Percentiles rank a stretch among this genome's conserved stretches.
Conservation (phyloP, 805 yeast genomes). For the Myxozyma kluyveri region DNA sequence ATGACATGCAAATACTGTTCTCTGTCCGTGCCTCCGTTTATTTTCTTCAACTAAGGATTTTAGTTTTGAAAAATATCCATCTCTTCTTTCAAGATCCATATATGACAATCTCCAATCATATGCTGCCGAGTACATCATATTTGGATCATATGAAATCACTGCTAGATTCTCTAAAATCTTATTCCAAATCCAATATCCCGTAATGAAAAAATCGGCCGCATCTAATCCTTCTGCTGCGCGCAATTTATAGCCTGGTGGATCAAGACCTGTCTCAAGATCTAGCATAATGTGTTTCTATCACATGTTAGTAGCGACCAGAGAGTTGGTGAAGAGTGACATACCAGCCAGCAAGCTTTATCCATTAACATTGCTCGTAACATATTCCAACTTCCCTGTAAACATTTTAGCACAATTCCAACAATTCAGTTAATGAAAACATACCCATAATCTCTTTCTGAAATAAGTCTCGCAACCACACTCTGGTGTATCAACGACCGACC, state of each 20-base stretch:
- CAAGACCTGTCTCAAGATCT: conserved; percentile 88
- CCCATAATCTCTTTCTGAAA: conserved; percentile 88
- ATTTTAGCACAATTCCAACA: not conserved
- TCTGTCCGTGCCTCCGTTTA: conserved; percentile 53
- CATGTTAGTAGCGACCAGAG: not conserved
- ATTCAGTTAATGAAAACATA: not conserved
- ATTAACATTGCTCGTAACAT: conserved; percentile 90
- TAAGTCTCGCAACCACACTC: conserved; percentile 83
- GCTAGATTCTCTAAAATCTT: conserved; percentile 92
- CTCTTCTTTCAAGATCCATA: conserved; percentile 82
- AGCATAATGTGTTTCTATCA: conserved; percentile 71
- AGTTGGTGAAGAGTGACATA: not conserved
- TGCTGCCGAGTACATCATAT: conserved; percentile 84
- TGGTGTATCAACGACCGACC: conserved; percentile 74
- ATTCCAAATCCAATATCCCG: conserved; percentile 99
- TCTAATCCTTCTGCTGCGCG: conserved; percentile 96
- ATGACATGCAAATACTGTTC: conserved; percentile 79
- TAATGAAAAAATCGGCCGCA: conserved; percentile 87
- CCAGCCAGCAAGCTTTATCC: conserved; percentile 89
- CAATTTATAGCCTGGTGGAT: conserved; percentile 75
- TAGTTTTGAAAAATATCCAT: conserved; percentile 75
- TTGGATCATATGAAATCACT: conserved; percentile 89
- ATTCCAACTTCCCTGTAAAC: conserved; percentile 70
- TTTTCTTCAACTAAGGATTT: conserved; percentile 69
- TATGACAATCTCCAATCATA: conserved; percentile 96